Evolutionary conservation across 805 yeast species (phyloP).

Genomic region (Pichia membranifaciens): DNA sequence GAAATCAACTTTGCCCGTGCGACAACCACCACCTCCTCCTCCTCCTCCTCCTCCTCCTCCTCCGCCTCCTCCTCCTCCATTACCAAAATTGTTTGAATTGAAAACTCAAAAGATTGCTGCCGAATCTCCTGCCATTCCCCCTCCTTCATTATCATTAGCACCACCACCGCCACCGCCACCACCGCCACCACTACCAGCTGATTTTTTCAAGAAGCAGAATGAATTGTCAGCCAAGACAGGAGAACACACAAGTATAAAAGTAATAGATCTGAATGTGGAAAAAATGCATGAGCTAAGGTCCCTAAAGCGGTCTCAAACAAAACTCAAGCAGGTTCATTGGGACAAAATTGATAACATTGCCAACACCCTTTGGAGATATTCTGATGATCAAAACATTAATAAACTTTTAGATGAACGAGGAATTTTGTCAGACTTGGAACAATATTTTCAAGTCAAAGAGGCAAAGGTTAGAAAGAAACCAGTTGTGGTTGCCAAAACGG

Average conservation of each 20-base stretch:
- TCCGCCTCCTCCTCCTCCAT: conserved; percentile 21
- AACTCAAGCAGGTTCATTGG: conserved; percentile 79
- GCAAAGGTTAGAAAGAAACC: conserved; percentile 25
- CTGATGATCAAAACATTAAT: conserved; percentile 39
- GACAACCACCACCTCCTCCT: conserved; percentile 17
- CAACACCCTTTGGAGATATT: conserved; percentile 57
- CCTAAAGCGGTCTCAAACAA: conserved; percentile 27
- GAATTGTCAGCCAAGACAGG: background rate
- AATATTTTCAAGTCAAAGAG: conserved; percentile 43
- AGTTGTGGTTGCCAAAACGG: conserved; percentile 30
- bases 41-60: conserved; percentile 18
- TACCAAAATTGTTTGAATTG: conserved; percentile 17
- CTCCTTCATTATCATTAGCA: conserved; percentile 15
- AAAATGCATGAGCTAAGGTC: conserved; percentile 10
- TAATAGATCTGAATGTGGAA: conserved; percentile 10
- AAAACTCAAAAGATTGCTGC: too few relatives aligned
- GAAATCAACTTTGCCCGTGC: too few relatives aligned
- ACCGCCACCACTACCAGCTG: conserved; percentile 19
- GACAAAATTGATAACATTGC: conserved; percentile 58
- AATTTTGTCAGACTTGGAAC: conserved; percentile 58
- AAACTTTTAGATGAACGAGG: conserved; percentile 52
- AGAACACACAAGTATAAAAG: background rate
- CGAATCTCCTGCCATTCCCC: too few relatives aligned
- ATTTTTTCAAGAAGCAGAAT: too few relatives aligned
- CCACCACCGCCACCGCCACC: conserved; percentile 26